Evolutionary conservation across 805 yeast species (phyloP), one percentile per base, ranked within the genome.

Genomic region (Kazachstania martiniae): DNA sequence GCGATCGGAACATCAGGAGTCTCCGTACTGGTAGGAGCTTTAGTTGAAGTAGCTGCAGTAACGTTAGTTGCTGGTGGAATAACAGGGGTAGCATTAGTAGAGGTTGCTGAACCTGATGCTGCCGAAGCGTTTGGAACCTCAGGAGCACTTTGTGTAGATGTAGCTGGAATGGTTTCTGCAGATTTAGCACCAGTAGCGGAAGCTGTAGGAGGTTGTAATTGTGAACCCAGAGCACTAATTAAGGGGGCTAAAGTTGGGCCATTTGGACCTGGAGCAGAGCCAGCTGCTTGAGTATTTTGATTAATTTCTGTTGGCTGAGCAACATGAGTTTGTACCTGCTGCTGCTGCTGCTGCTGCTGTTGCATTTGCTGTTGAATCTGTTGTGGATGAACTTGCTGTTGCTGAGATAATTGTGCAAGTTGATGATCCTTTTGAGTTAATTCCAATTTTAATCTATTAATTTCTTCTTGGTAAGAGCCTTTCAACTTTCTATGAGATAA

Each of bases 381-480:
- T 21, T 38, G 47, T 18, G 41, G 47, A 18, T 42, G 49, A 12
- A 7, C 10, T 25, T 21, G 27, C 17, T 56, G 56, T 36, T 62
- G 68, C 39, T 64, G 68, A 34, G 36, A 23, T 59, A 70, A 35
- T 62, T 72, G 25, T 9, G 56, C 51, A 25, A 63, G 58, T 47
- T 68, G 65, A 55, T 89, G 70, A 53, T 83, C 93, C 47, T 87
- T 68, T 50, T 69, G 73, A 47, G 85, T 95, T 43, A 89, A 67
- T 55, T 86, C 95, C 41, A 77, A 74, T 58, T 89, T 86, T 58
- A 89, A 69, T 45, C 91, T 69, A 53, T 74, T 65, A 35, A 91
- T 81, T 61, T 89, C 97, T 49, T 83, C 94, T 58, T 89, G 96
- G 60, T 89, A 91, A 29, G 87, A 86, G 51, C 89, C 96, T 62